These are phyloP conservation scores for Clarireedia hainanense DNA, from an alignment of 2,329 filamentous ascomycete species.

Conservation along the genomic window DNA sequence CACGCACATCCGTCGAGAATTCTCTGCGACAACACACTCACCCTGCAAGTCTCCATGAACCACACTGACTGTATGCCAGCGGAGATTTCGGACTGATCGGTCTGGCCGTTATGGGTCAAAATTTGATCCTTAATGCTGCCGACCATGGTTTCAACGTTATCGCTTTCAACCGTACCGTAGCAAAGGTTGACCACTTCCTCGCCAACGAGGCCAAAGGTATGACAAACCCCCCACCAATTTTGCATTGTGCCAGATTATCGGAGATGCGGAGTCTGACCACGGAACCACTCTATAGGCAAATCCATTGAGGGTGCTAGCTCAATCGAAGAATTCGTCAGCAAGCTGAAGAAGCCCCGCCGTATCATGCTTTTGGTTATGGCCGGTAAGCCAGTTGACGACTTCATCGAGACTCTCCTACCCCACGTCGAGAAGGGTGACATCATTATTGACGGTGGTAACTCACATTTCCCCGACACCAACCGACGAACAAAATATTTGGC, in stretches of 20 bases:
- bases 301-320: slow-evolving; percentile 89
- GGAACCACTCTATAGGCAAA: slow-evolving; percentile 53
- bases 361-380: slow-evolving; percentile 99
- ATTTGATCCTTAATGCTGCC: slow-evolving; percentile 83
- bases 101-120: slow-evolving; percentile 86
- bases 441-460: slow-evolving; percentile 99
- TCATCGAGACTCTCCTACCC: slow-evolving; percentile 90
- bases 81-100: slow-evolving; percentile 84
- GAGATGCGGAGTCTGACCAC: slow-evolving; percentile 9
- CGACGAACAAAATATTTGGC: slow-evolving; percentile 86
- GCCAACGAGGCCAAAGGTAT: slow-evolving; percentile 79
- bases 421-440: slow-evolving; percentile 83
- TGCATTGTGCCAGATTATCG: background rate
- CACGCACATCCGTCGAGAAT: background rate
- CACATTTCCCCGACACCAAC: slow-evolving; percentile 98
- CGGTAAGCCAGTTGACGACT: slow-evolving; percentile 94
- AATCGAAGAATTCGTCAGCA: slow-evolving; percentile 87
- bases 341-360: slow-evolving; percentile 94
- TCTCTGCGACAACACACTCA: background rate
- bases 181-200: slow-evolving; percentile 95
- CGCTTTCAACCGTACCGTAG: slow-evolving; percentile 96
- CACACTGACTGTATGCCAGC: slow-evolving; percentile 28
- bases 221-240: slow-evolving; percentile 14
- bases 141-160: slow-evolving; percentile 94
- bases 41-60: background rate